Evolutionary conservation across 176 grass and related monocot genomes (phyloP).

Genomic region (Saccharum spontaneum): DNA sequence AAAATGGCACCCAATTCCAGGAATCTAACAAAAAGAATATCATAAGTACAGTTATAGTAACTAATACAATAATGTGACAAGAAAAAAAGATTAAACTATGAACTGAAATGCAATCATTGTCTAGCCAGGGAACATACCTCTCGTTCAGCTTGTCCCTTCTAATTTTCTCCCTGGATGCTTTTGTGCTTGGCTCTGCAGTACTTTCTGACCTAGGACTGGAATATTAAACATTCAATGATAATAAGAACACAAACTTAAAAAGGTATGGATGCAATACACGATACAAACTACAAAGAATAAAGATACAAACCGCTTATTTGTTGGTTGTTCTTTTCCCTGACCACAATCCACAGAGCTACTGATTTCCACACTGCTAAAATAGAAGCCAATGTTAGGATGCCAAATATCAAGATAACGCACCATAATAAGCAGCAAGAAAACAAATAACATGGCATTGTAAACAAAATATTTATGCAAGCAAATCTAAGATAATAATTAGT

Average conservation of each 20-base stretch:
- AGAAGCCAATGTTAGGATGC: not conserved
- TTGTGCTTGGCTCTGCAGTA: slow-evolving; percentile 61
- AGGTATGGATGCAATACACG: not conserved
- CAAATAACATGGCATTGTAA: not conserved
- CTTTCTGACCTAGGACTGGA: slow-evolving; percentile 76
- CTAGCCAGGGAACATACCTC: slow-evolving; percentile 37
- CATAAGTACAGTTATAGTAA: slow-evolving; percentile 16
- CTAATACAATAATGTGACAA: not conserved
- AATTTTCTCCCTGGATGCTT: slow-evolving; percentile 94
- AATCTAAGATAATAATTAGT: not conserved
- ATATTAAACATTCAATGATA: slow-evolving; percentile 27
- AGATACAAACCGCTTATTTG: slow-evolving; percentile 80
- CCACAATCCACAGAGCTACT: slow-evolving; percentile 49
- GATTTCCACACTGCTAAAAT: slow-evolving; percentile 63
- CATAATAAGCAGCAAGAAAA: not conserved
- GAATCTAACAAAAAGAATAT: slow-evolving; percentile 58
- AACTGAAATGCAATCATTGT: not conserved
- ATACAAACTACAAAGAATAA: slow-evolving; percentile 5
- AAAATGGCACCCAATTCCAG: slow-evolving; percentile 80
- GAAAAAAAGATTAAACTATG: not conserved
- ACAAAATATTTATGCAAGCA: not conserved
- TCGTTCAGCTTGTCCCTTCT: slow-evolving; percentile 93
- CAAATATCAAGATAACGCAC: not conserved
- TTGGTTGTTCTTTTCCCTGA: slow-evolving; percentile 52
- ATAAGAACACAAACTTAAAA: not conserved